Percentiles rank a stretch among this genome's conserved stretches.
Evolutionary conservation across 306 rosid species (phyloP).

Genomic region (Purshia tridentata): DNA sequence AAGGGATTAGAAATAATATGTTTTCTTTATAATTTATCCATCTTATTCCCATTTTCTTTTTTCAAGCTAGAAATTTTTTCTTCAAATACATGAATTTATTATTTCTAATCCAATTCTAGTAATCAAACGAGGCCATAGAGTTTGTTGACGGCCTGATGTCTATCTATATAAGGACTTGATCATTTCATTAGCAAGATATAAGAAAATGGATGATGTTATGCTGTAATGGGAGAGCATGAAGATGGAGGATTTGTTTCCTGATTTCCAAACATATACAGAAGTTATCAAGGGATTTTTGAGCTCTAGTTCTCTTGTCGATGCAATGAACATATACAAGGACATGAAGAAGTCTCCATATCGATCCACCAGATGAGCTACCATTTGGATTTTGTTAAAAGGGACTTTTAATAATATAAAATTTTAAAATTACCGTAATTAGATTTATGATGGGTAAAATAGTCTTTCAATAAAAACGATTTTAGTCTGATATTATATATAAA

Average conservation of each 20-base stretch:
- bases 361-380: slow-evolving; percentile 89
- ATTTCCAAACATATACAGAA: slow-evolving; percentile 82
- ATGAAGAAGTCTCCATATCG: slow-evolving; percentile 97
- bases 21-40: too few species aligned
- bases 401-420: too few species aligned
- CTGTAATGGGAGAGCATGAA: slow-evolving; percentile 75
- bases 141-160: slow-evolving; percentile 69
- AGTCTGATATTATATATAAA: too few species aligned
- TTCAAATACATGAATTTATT: too few species aligned
- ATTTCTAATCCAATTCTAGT: too few species aligned
- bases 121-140: too few species aligned
- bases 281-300: slow-evolving; percentile 89
- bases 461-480: too few species aligned
- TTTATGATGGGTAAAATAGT: too few species aligned
- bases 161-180: slow-evolving; percentile 82
- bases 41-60: too few species aligned
- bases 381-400: slow-evolving; percentile 94
- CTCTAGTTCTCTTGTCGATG: slow-evolving; percentile 83
- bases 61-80: too few species aligned
- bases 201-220: slow-evolving; percentile 81
- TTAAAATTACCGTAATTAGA: too few species aligned
- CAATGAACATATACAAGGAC: slow-evolving; percentile 86
- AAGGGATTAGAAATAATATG: too few species aligned
- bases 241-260: slow-evolving; percentile 67
- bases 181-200: slow-evolving; percentile 64